Evolutionary conservation across 495 filamentous ascomycete genomes (phyloP).

Genomic region (Lasiosphaeriaceae sp.): DNA sequence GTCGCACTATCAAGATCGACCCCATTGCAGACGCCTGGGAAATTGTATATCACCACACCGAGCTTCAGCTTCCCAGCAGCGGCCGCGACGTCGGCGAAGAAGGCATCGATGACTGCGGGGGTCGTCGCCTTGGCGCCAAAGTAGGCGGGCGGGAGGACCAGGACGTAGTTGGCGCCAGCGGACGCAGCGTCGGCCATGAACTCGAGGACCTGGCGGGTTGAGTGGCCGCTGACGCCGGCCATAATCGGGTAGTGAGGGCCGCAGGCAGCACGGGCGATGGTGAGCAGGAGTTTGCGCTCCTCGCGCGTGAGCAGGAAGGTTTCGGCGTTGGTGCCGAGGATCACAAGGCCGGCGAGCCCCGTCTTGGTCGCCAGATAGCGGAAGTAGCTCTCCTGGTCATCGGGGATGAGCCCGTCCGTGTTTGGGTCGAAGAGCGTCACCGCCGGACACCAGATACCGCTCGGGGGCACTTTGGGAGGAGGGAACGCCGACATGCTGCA

Average conservation of each 20-base stretch:
- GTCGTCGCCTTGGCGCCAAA: slow-evolving; percentile 57
- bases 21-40: slow-evolving; percentile 69
- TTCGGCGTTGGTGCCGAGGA: slow-evolving; percentile 65
- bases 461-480: slow-evolving; percentile 27
- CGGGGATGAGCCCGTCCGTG: slow-evolving; percentile 49
- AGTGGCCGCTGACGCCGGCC: slow-evolving; percentile 62
- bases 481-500: no score
- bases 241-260: slow-evolving; percentile 54
- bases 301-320: slow-evolving; percentile 60
- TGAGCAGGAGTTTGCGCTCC: slow-evolving; percentile 51
- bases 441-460: slow-evolving; percentile 44
- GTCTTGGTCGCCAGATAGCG: slow-evolving; percentile 43
- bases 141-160: slow-evolving; percentile 62
- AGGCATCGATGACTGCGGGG: slow-evolving; percentile 52
- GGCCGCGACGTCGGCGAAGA: slow-evolving; percentile 54
- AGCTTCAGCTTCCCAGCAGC: slow-evolving; percentile 26
- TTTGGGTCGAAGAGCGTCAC: slow-evolving; percentile 52
- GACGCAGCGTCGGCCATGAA: slow-evolving; percentile 52
- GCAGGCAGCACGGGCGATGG: slow-evolving; percentile 49
- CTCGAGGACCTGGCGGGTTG: slow-evolving; percentile 59
- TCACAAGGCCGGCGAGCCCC: slow-evolving; percentile 55
- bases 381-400: slow-evolving; percentile 50
- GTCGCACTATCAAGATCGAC: slow-evolving; percentile 63
- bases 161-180: slow-evolving; percentile 56
- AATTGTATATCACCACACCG: slow-evolving; percentile 67